Conservation (phyloP, 352 stramenopile species). For the Globisporangium rhizosaccharum region DNA sequence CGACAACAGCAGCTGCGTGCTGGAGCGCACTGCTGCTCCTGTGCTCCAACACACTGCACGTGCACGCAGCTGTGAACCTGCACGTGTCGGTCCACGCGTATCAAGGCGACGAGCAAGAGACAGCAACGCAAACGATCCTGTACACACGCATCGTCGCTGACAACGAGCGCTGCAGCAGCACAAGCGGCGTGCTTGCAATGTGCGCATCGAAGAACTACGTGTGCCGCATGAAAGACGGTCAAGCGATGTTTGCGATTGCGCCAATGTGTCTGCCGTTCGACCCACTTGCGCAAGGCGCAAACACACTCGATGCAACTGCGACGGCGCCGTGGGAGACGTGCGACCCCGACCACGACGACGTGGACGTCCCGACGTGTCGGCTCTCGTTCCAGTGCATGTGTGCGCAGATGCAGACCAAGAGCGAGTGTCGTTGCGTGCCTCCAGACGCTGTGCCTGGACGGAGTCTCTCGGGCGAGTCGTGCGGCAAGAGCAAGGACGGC, state of each 20-base stretch:
- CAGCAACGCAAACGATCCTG: slow-evolving; percentile 12
- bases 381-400: slow-evolving; percentile 36
- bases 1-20: too few relatives aligned
- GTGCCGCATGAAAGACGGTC: slow-evolving; percentile 37
- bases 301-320: slow-evolving; percentile 28
- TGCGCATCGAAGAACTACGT: slow-evolving; percentile 38
- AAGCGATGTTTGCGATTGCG: slow-evolving; percentile 29
- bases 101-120: background rate
- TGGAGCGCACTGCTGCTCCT: too few relatives aligned
- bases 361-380: slow-evolving; percentile 29
- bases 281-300: slow-evolving; percentile 24
- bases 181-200: slow-evolving; percentile 25
- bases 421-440: slow-evolving; percentile 24
- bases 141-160: slow-evolving; percentile 31
- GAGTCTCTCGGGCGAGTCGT: slow-evolving; percentile 13
- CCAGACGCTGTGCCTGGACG: slow-evolving; percentile 31
- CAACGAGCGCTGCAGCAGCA: slow-evolving; percentile 20
- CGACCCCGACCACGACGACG: slow-evolving; percentile 25
- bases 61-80: background rate
- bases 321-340: slow-evolving; percentile 28
- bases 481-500: slow-evolving; percentile 18
- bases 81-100: slow-evolving; percentile 6
- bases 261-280: slow-evolving; percentile 36
- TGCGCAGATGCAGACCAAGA: slow-evolving; percentile 8
- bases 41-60: too few relatives aligned